Evolutionary conservation across 192 early-diverging fungal species (phyloP), one percentile per base, ranked within the genome.

Genomic region (Entomortierella parvispora): DNA sequence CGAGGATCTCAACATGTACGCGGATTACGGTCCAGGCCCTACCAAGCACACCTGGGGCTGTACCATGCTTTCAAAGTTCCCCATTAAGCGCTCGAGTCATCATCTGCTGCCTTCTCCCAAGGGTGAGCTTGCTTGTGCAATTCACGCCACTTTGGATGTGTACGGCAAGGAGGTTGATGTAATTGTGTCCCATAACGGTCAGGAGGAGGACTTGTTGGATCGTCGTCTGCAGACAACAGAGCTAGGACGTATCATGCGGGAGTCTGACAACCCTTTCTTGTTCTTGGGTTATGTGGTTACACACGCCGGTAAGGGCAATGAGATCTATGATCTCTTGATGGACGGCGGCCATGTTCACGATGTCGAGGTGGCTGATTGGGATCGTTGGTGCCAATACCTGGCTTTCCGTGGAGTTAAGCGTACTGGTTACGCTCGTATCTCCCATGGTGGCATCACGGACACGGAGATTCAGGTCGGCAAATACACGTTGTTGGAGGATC

Each of bases 1-100:
- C 42, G 93, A 94, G 68, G 89, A 92, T 62, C 84, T 94, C 6
- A 84, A 86, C 53, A 90, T 89, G 77, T 93, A 94, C 71, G 81
- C 89, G 22, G 93, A 94, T 81, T 94, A 91, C 77, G 92, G 93
- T 17, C 93, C 93, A 49, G 89, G 91, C n/a, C 89, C 91, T 10
- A 89, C 88, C 67, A 93, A 94, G 82, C 93, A 94, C 82, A 94
- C 93, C 26, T 94, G 93, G 93, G 93, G 93, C 9, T 94, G 93
- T 65, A 81, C 89, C 3, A 89, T 94, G 87, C 87, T 94, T 53
- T 94, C 93, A 34, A 93, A 93, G 74, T 94, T 93, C 83, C 93
- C 90, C n/a, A 94, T 94, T 62, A 71, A 86, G 63, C 82, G 81
- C 29, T 93, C 91, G 18, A 83, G 82, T 0, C 93, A 94, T 68